Evolutionary conservation across 768 basidiomycete species (phyloP).

Genomic region (Inosperma sp.): DNA sequence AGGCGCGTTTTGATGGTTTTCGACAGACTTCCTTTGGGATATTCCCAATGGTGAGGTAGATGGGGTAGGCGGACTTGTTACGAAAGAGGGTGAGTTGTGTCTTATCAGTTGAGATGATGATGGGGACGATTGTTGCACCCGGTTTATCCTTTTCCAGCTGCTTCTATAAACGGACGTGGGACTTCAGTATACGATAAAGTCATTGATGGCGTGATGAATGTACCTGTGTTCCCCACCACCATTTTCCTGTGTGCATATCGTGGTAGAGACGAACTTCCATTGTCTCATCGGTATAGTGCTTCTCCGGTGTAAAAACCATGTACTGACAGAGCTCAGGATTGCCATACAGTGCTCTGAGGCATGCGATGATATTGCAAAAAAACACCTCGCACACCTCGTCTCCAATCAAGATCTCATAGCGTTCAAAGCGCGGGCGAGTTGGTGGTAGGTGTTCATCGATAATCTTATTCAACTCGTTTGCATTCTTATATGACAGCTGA

Average conservation of each 20-base stretch:
- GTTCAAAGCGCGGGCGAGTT: conserved; percentile 21
- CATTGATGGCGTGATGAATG: too few species aligned
- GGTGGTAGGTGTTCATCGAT: conserved; percentile 25
- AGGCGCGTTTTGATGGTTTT: conserved; percentile 28
- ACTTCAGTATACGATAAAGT: neutral
- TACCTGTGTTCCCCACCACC: conserved; percentile 42
- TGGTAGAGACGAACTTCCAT: conserved; percentile 44
- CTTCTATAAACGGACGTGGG: conserved; percentile 1
- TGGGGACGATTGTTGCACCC: conserved; percentile 7
- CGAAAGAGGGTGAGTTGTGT: too few species aligned
- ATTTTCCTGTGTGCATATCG: too few species aligned
- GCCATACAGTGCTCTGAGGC: conserved; percentile 32
- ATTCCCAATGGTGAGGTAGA: conserved; percentile 39
- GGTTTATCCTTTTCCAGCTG: conserved; percentile 1
- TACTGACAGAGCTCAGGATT: conserved; percentile 31
- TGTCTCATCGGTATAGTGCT: conserved; percentile 41
- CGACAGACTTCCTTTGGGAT: too few species aligned
- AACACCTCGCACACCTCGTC: conserved; percentile 30
- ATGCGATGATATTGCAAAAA: conserved; percentile 31
- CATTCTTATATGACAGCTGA: too few species aligned
- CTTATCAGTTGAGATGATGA: too few species aligned
- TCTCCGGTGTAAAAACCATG: conserved; percentile 32
- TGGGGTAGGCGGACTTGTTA: conserved; percentile 37
- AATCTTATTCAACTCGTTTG: conserved; percentile 23
- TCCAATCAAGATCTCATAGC: conserved; percentile 24